phyloP scores from a whole-genome alignment of 805 yeast genomes.

The Clavispora carvajalis region DNA sequence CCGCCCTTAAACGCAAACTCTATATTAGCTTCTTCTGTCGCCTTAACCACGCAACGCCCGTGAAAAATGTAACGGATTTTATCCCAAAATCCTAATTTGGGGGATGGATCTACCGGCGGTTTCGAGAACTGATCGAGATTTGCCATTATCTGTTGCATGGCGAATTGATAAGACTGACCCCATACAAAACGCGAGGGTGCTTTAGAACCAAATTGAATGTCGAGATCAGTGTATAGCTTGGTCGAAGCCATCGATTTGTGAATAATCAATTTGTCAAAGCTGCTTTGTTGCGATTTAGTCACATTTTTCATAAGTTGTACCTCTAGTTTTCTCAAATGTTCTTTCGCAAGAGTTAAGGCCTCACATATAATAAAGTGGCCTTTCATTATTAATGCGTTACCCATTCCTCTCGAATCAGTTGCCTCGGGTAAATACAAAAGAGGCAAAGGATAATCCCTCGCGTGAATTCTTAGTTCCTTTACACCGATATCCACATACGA shows the following conservation, averaged over 20 bases:
- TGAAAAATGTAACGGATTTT: constrained; percentile 73
- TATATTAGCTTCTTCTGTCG: constrained; percentile 46
- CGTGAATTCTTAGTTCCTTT: constrained; percentile 59
- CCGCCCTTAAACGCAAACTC: constrained; percentile 68
- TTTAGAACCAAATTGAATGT: constrained; percentile 48
- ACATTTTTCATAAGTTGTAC: constrained; percentile 55
- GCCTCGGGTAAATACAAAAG: constrained; percentile 63
- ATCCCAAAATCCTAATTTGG: constrained; percentile 90
- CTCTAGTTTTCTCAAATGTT: constrained; percentile 52
- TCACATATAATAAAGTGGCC: constrained; percentile 74
- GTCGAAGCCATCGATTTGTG: constrained; percentile 74
- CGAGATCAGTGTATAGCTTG: constrained; percentile 62
- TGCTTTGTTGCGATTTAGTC: constrained; percentile 18
- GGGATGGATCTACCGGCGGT: constrained; percentile 85
- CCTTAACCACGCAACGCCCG: constrained; percentile 54
- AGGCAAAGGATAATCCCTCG: constrained; percentile 87
- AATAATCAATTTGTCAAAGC: constrained; percentile 41
- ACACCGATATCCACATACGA: constrained; percentile 50
- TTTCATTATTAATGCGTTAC: constrained; percentile 27
- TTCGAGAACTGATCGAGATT: constrained; percentile 80
- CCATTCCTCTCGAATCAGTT: constrained; percentile 12
- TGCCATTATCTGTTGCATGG: constrained; percentile 72
- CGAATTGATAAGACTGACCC: constrained; percentile 83
- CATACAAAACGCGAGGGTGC: constrained; percentile 66
- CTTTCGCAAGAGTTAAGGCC: constrained; percentile 44